Evolutionary conservation across 495 filamentous ascomycete genomes (phyloP), one percentile per base, ranked within the genome.

Genomic region (Neurospora sp.): DNA sequence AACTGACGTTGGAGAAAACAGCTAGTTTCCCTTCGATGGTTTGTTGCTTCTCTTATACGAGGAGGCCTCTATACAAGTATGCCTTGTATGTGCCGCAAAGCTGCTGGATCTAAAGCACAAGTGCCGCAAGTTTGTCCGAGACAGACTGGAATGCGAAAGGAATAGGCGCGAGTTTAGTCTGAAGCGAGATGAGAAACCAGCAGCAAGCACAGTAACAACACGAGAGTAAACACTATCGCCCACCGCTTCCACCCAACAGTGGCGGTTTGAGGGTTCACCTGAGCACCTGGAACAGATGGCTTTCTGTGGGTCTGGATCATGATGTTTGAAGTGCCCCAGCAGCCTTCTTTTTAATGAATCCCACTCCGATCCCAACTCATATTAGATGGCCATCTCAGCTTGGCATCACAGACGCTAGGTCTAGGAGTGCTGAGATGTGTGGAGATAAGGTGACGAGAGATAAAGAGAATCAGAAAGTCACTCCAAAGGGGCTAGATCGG

Each of bases 251-350:
- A 14, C 20, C 48, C 20, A 5, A 14, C 54, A 66, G 23, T 66
- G 31, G 23, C 27, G 54, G 54, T 35, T 66, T 12, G 44, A 20
- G 44, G n/a, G 18, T 62, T 46, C 42, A 9, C 6, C 54, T 35
- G 14, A 35, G 23, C 4, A 35, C 18, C 12, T 66, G 54, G 27
- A 66, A 31, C 38, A 69, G 70, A 18, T 54, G 70, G 72, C 5
- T 70, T 54, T 48, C 39, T 42, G 38, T 73, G 70, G 16, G 74
- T 42, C 35, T 74, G 70, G 23, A 69, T 18, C 59, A 72, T 14
- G 5, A 69, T 38, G 75, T 38, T 70, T 71, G 46, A 20, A 71
- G 77, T 73, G 73, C 74, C 71, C 23, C 12, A 35, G 2, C 54
- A 12, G 4, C 12, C 23, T 66, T 66, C 27, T 27, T 18, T 37